Percentiles rank a stretch among this genome's conserved stretches.
These are phyloP conservation scores for Globisporangium splendens DNA, from an alignment of 352 stramenopile genomes.

Conservation along the genomic window DNA sequence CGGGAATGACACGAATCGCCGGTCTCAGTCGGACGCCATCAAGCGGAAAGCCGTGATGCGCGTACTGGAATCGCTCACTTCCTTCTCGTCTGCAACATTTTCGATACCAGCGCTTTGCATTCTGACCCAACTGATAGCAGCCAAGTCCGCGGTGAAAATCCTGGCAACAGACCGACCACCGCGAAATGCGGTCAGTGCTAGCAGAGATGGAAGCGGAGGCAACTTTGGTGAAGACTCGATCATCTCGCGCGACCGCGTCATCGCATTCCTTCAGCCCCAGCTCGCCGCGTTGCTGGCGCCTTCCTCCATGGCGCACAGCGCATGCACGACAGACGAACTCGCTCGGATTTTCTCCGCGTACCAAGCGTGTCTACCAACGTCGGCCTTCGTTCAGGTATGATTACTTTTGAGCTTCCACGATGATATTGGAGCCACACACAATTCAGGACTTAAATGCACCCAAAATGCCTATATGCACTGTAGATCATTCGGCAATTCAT, in stretches of 20 bases:
- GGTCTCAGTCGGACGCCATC: too few species aligned
- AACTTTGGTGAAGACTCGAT: background rate
- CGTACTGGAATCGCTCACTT: constrained; percentile 11
- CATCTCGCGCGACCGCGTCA: constrained; percentile 7
- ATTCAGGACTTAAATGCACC: too few species aligned
- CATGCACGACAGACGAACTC: background rate
- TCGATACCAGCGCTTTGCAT: constrained; percentile 9
- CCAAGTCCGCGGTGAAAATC: background rate
- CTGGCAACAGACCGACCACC: background rate
- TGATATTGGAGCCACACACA: background rate
- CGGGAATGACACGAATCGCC: too few species aligned
- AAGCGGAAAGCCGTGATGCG: constrained; percentile 1
- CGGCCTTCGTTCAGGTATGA: constrained; percentile 5
- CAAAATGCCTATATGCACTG: background rate
- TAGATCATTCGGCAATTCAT: constrained; percentile 17
- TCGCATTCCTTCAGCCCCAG: constrained; percentile 13
- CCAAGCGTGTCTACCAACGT: constrained; percentile 13
- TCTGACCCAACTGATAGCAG: constrained; percentile 8
- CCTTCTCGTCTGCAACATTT: constrained; percentile 6
- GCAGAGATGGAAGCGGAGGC: background rate
- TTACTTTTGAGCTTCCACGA: background rate
- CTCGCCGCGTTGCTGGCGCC: constrained; percentile 4
- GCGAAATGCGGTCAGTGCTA: background rate
- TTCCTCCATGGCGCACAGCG: background rate
- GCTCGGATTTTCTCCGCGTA: constrained; percentile 17